Evolutionary conservation across 768 basidiomycete species (phyloP), one percentile per base, ranked within the genome.

Genomic region (Agaricus sinodeliciosus): DNA sequence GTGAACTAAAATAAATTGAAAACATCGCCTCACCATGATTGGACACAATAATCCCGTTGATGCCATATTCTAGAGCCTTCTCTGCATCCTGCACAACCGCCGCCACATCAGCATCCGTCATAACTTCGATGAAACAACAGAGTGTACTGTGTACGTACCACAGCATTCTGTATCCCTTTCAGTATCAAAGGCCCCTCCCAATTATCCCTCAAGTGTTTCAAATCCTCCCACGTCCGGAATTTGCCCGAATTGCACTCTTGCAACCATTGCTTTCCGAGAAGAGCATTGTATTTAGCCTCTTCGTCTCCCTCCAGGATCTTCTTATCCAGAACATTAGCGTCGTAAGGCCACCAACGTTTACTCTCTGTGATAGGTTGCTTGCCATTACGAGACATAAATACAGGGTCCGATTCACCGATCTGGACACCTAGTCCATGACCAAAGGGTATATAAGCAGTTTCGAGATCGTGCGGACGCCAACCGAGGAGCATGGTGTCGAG

Each of bases 141-240:
- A 12, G 37, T 12, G 43, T 15, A 27, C 22, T 9, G 43, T 19
- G 7, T 47, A 69, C 73, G 49, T 58, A 84, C 84, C 55, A 76
- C 69, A 15, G 79, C 77, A 42, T 70, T 72, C 61, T 89, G 84
- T 50, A 93, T 87, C 2, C 88, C 89, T 63, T 92, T 92, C 45
- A 91, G 68, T 15, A 90, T 67, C 49, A 92, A 66, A 1, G 85
- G 85, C 0, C 88, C 87, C 13, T 87, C 79, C 90, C 88, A 91
- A 51, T 85, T 79, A 19, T 84, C 74, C 60, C 78, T 73, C 56
- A 91, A 62, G 57, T 89, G 80, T 59, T 73, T 73, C 53, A 91
- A 63, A 51, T 90, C 81, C 47, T 88, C 78, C 89, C 90, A 91
- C 9, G 75, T 68, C 59, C 74, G 77, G 61, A 79, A 89, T 16